Base-by-base conservation (phyloP, 1,284 basidiomycete genomes). In the Inonotus obliquus region DNA sequence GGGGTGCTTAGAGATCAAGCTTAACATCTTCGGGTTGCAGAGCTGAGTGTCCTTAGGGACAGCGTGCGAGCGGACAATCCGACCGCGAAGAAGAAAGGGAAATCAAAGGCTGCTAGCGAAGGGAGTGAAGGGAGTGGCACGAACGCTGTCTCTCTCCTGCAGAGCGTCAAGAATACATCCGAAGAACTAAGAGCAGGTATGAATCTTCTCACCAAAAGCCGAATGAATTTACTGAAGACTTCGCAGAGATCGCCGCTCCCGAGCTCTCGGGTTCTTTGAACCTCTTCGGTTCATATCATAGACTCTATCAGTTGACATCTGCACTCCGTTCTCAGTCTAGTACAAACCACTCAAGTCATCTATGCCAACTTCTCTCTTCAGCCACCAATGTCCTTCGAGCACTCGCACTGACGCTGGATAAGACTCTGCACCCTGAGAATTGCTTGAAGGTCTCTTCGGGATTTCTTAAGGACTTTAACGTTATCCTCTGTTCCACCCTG, bases 71-170 rank as follows among this genome's bases (percentile, higher is more conserved):
- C 49, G 32, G 49, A 25, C 10, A 23, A 2, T 5, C 25, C 51
- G 23, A 37, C n/a, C 32, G 14, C 52, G 4, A 63, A 59, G 57
- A 59, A 59, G 35, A 63, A 55, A 54, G 47, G 35, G 52, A 63
- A 56, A 41, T 2, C 41, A 17, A 52, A 54, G 39, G 4, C 56
- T 19, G 39, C 21, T 23, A 0, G 2, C 11, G 29, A 41, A n/a
- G 21, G 17, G 5, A 23, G 32, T 27, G 25, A 48, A 21, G 35
- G 4, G 10, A 14, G 25, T n/a, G 19, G 21, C 9, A 21, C 41
- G 7, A 48, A 17, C 27, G 51, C 51, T 35, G n/a, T 27, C 29
- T 35, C 29, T 35, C 7, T 19, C 4, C 51, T 49, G 47, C 47
- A 49, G 51, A n/a, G 10, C 4, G n/a, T 52, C n/a, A n/a, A 2